Base-by-base conservation (phyloP, 1,284 basidiomycete genomes). In the Psilocybe mexicana region DNA sequence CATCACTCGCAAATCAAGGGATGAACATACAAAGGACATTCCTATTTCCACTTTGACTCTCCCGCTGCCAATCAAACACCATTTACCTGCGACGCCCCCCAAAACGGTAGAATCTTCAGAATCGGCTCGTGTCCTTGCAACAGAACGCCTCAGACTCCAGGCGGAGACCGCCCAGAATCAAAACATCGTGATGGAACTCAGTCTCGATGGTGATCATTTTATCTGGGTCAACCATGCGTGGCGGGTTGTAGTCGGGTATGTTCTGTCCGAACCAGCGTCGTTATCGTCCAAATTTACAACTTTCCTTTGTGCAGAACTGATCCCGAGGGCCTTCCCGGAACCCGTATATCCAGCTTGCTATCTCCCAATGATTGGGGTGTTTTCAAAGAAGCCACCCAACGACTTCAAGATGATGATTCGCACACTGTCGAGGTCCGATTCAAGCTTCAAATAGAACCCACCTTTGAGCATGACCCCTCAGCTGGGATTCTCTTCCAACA, bases 141-240 rank as follows among this genome's bases (percentile, higher is more conserved):
- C 91, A 0, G 93, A 96, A 68, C 88, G 93, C 28, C 74, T 98
- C 30, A 84, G 89, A 30, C 77, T 92, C 33, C 88, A 95, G 65
- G 94, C 94, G 2, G 95, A 98, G 72, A 92, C 92, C 4, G 94
- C 94, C 12, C 93, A 96, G 74, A 93, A 89, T 69, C 91, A 94
- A 72, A 97, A 96, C 66, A 93, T 98, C 54, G 92, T 99, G 33
- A 84, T 99, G 80, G 97, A 99, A 73, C 85, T 99, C 26, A 91
- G 90, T 70, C 79, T 98, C 61, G 94, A 98, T 69, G 94, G 93
- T 6, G 94, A 98, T 70, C 90, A 96, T 68, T 83, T 93, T 62
- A 80, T 90, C 62, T 99, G 96, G 88, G 83, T 98, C 55, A 99
- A 97, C 75, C 93, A 96, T 68, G 93, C 96, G 0, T 94, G 97